phyloP scores from a whole-genome alignment of 148 eudicot species.

The Heliosperma pusillum region DNA sequence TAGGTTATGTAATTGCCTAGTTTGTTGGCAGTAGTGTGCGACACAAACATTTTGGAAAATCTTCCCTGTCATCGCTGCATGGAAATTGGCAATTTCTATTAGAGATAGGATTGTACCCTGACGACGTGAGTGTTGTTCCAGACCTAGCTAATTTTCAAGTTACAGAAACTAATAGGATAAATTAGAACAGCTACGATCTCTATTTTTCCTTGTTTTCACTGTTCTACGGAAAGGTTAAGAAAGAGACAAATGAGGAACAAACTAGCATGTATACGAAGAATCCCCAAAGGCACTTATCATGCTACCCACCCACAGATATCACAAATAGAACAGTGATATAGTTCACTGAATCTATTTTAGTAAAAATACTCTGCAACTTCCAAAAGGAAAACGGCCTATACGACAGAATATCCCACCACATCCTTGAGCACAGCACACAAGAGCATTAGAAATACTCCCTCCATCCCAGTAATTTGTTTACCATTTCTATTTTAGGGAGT shows the following conservation, averaged over 20 bases:
- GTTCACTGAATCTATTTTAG: background rate
- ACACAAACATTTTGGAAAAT: conserved; percentile 72
- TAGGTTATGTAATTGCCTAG: conserved; percentile 61
- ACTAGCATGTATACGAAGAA: background rate
- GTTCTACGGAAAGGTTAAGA: background rate
- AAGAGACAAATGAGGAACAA: background rate
- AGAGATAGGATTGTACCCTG: conserved; percentile 32
- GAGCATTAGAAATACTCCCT: background rate
- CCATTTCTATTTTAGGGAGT: no score
- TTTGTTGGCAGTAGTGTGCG: conserved; percentile 61
- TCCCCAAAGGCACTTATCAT: background rate
- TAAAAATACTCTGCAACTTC: background rate
- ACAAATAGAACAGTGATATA: background rate
- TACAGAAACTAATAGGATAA: background rate
- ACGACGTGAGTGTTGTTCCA: conserved; percentile 13
- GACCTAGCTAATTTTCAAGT: background rate
- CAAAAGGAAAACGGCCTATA: background rate
- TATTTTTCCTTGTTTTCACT: background rate
- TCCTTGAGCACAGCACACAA: background rate
- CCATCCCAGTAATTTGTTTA: no score
- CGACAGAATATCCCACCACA: background rate
- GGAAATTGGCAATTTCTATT: conserved; percentile 52
- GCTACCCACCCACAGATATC: background rate
- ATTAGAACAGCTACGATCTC: background rate
- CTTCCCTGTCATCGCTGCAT: conserved; percentile 92